These are phyloP conservation scores for Russula compacta DNA, from an alignment of 768 basidiomycete genomes.

Conservation along the genomic window DNA sequence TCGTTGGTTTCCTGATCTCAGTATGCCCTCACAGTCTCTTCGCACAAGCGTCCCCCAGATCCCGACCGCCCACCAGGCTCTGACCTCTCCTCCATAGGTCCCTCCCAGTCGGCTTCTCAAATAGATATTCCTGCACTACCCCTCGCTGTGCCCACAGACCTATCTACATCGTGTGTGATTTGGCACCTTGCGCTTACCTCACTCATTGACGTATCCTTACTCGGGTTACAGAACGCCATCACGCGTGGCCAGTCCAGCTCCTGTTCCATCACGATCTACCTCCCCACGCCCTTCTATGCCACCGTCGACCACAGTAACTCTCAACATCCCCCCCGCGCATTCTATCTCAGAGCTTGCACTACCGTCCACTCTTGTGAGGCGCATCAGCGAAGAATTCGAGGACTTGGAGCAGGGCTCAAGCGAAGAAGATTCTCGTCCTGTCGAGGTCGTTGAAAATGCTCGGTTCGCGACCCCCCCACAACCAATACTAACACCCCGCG, in stretches of 20 bases:
- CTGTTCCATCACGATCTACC: slow-evolving; percentile 19
- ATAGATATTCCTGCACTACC: slow-evolving; percentile 24
- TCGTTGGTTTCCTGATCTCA: slow-evolving; percentile 1
- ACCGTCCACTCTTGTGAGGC: slow-evolving; percentile 26
- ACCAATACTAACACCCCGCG: not conserved
- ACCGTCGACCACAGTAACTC: slow-evolving; percentile 18
- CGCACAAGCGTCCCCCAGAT: slow-evolving; percentile 8
- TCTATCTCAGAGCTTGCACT: slow-evolving; percentile 34
- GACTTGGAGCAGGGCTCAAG: slow-evolving; percentile 8
- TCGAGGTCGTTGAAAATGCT: slow-evolving; percentile 17
- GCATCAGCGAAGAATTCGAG: slow-evolving; percentile 21
- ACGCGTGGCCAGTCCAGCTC: slow-evolving; percentile 2
- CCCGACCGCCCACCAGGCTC: slow-evolving; percentile 28
- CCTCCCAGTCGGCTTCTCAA: slow-evolving; percentile 74
- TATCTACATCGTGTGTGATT: slow-evolving; percentile 6
- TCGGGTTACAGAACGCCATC: not conserved
- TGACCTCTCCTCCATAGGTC: slow-evolving; percentile 56
- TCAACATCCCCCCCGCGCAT: slow-evolving; percentile 45
- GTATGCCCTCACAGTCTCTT: slow-evolving; percentile 15
- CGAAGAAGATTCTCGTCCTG: slow-evolving; percentile 14
- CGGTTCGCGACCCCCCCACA: slow-evolving; percentile 1
- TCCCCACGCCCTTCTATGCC: slow-evolving; percentile 14
- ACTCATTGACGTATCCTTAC: not conserved
- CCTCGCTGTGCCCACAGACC: slow-evolving; percentile 13
- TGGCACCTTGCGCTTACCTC: not conserved